A percentile compares a stretch with the other conserved stretches of the same genome.
Conservation (phyloP, 495 filamentous ascomycete genomes). For the Aspergillus carlsbadensis region DNA sequence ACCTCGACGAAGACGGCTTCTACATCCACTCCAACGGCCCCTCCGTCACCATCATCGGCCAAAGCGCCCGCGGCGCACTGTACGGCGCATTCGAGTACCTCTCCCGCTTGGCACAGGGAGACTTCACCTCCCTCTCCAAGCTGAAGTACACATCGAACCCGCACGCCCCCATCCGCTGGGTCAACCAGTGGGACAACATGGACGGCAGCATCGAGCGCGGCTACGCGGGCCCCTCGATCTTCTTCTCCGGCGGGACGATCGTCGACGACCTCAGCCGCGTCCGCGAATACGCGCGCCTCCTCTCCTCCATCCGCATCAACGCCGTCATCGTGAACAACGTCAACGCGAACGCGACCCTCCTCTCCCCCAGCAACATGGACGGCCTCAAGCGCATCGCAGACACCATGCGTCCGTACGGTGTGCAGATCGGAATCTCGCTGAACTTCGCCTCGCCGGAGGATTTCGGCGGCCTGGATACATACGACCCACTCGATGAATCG, state of each 20-base stretch:
- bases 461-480: conserved; percentile 57
- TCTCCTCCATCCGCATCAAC: conserved; percentile 68
- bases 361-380: conserved; percentile 56
- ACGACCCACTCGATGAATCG: conserved; percentile 59
- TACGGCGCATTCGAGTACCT: conserved; percentile 72
- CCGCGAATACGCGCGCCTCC: conserved; percentile 62
- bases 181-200: conserved; percentile 75
- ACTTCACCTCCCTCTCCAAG: conserved; percentile 38
- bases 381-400: conserved; percentile 64
- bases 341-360: conserved; percentile 61
- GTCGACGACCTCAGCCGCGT: conserved; percentile 57
- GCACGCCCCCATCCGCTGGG: conserved; percentile 63
- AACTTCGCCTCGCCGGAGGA: conserved; percentile 65
- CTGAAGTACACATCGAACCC: conserved; percentile 41
- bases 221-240: conserved; percentile 68
- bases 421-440: conserved; percentile 64
- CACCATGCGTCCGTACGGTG: conserved; percentile 63
- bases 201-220: conserved; percentile 69
- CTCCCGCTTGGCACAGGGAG: conserved; percentile 60
- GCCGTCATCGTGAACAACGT: conserved; percentile 71
- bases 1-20: not conserved
- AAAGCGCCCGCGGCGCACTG: conserved; percentile 66
- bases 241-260: conserved; percentile 58
- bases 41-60: conserved; percentile 58
- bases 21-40: conserved; percentile 32